Percentiles rank a stretch among this genome's conserved stretches.
Conservation (phyloP, 495 filamentous ascomycete genomes). For the Penicillium waksmanii region DNA sequence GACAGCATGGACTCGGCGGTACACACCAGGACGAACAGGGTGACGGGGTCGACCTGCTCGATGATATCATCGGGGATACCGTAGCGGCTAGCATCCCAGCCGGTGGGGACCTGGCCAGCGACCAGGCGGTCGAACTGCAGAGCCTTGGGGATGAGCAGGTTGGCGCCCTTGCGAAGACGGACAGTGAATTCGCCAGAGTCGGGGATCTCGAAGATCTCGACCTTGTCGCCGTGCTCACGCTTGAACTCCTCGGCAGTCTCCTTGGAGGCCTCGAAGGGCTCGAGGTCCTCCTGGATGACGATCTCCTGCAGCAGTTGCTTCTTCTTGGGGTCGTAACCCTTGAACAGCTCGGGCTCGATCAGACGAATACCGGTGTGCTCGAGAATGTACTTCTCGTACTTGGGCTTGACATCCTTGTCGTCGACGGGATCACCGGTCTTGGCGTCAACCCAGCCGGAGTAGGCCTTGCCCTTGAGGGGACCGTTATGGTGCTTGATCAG, state of each 20-base stretch:
- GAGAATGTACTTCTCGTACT: constrained; percentile 94
- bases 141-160: constrained; percentile 93
- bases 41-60: constrained; percentile 94
- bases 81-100: constrained; percentile 94
- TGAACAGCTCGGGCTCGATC: constrained; percentile 96
- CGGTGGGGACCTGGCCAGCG: constrained; percentile 93
- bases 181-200: constrained; percentile 95
- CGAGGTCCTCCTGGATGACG: constrained; percentile 92
- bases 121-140: constrained; percentile 96
- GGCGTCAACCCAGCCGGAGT: constrained; percentile 95
- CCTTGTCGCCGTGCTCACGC: constrained; percentile 94
- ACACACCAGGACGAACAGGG: constrained; percentile 90
- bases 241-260: constrained; percentile 97
- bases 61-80: constrained; percentile 98
- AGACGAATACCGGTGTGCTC: constrained; percentile 97
- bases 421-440: constrained; percentile 95
- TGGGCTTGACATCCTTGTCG: constrained; percentile 94
- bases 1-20: constrained; percentile 88
- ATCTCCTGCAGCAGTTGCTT: constrained; percentile 98
- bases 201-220: constrained; percentile 93
- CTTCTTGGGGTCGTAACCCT: constrained; percentile 96
- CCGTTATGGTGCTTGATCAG: constrained; percentile 98
- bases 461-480: constrained; percentile 94
- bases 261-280: constrained; percentile 96
- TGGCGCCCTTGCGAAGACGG: constrained; percentile 90